Conservation (phyloP, 768 basidiomycete species). For the Russula brevipes region DNA sequence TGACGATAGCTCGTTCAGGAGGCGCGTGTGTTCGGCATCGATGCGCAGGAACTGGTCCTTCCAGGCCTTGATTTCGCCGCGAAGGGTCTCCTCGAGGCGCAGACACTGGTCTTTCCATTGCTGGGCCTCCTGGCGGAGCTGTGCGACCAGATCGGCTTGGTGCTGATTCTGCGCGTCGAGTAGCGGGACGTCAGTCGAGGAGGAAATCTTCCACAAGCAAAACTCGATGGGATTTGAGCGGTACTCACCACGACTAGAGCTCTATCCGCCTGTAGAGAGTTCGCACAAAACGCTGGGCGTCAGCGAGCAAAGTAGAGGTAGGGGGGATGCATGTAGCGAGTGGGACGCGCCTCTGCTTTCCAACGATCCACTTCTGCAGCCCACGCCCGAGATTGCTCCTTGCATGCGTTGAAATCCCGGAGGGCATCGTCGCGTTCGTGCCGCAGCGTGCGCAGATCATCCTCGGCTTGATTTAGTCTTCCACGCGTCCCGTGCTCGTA, state of each 20-base stretch:
- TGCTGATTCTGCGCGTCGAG: constrained; percentile 47
- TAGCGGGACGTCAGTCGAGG: not conserved
- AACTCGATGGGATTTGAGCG: not conserved
- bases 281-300: not conserved
- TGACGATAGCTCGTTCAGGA: constrained; percentile 46
- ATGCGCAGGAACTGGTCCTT: constrained; percentile 75
- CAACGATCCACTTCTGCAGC: constrained; percentile 20
- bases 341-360: constrained; percentile 21
- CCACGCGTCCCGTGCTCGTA: constrained; percentile 23
- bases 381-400: constrained; percentile 15
- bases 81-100: constrained; percentile 43
- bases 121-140: constrained; percentile 55
- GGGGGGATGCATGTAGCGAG: not conserved
- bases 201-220: not conserved
- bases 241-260: constrained; percentile 3
- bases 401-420: constrained; percentile 10
- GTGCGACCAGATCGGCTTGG: constrained; percentile 54
- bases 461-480: constrained; percentile 13
- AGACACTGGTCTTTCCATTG: constrained; percentile 70
- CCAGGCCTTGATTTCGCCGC: constrained; percentile 59
- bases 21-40: constrained; percentile 58
- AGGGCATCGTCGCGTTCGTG: constrained; percentile 24
- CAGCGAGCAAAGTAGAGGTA: not conserved
- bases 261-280: constrained; percentile 12
- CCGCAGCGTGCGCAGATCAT: constrained; percentile 19